These are phyloP conservation scores for Bipolaris victoriae DNA, from an alignment of 2,329 filamentous ascomycete genomes.

Conservation along the genomic window DNA sequence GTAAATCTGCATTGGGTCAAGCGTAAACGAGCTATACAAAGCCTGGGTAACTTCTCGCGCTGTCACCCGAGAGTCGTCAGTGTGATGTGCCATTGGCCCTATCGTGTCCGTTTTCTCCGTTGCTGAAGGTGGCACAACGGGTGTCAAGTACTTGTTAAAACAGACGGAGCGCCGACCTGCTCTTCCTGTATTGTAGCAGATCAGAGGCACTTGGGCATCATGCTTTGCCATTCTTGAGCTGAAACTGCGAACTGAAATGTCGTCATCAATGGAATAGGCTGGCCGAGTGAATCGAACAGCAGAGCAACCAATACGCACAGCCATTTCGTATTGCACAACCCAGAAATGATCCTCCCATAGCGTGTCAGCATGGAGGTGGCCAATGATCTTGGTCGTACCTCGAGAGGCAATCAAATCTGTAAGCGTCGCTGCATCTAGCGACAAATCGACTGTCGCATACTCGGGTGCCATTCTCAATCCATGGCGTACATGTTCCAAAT, in stretches of 20 bases:
- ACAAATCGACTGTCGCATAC: conserved; percentile 65
- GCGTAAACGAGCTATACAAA: conserved; percentile 69
- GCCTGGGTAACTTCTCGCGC: conserved; percentile 68
- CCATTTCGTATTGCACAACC: conserved; percentile 64
- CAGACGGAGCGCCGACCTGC: conserved; percentile 69
- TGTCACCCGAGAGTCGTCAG: conserved; percentile 61
- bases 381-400: conserved; percentile 67
- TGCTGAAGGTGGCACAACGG: conserved; percentile 61
- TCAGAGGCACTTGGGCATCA: conserved; percentile 59
- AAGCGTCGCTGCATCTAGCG: conserved; percentile 60
- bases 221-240: conserved; percentile 57
- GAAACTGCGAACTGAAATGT: conserved; percentile 65
- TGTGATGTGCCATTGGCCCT: conserved; percentile 14
- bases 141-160: conserved; percentile 69
- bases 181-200: conserved; percentile 69
- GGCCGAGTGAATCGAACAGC: conserved; percentile 67
- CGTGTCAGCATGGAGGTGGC: conserved; percentile 57
- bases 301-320: conserved; percentile 64
- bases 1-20: conserved; percentile 73
- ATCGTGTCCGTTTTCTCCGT: conserved; percentile 25
- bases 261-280: conserved; percentile 65
- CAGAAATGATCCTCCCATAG: conserved; percentile 65
- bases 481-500: conserved; percentile 65
- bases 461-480: conserved; percentile 68
- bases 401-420: conserved; percentile 58